phyloP scores from a whole-genome alignment of 805 yeast species.

The Yamadazyma paraphyllophila region DNA sequence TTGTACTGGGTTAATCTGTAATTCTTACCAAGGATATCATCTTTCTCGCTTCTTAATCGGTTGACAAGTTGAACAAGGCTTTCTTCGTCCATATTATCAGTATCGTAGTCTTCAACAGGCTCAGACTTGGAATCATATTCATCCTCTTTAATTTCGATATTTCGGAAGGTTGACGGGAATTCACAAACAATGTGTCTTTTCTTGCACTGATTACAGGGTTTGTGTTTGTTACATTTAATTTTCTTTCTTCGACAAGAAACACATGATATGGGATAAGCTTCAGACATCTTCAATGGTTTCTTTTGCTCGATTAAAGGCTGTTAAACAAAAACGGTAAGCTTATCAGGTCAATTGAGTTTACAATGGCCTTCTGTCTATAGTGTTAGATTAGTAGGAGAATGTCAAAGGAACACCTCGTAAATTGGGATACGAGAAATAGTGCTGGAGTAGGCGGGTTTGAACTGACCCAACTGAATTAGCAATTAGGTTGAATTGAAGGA shows the following conservation, averaged over 20 bases:
- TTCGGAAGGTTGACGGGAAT: conserved; percentile 47
- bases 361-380: no score
- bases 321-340: no score
- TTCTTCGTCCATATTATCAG: conserved; percentile 1
- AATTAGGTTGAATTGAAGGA: no score
- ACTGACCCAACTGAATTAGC: no score
- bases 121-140: conserved; percentile 7
- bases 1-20: conserved; percentile 16
- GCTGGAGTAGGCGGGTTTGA: no score
- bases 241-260: conserved; percentile 36
- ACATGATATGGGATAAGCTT: conserved; percentile 34
- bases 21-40: conserved; percentile 19
- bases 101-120: background rate
- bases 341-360: no score
- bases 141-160: conserved; percentile 30
- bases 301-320: no score
- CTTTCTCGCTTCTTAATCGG: conserved; percentile 20
- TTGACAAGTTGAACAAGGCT: conserved; percentile 10
- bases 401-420: no score
- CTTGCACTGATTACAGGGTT: conserved; percentile 43
- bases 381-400: no score
- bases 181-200: conserved; percentile 38
- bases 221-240: conserved; percentile 32
- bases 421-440: no score
- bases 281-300: conserved; percentile 23